Percentiles rank a stretch among this genome's conserved stretches.
These are phyloP conservation scores for Hypsizygus ulmarius DNA, from an alignment of 1,284 basidiomycete genomes.

Conservation along the genomic window DNA sequence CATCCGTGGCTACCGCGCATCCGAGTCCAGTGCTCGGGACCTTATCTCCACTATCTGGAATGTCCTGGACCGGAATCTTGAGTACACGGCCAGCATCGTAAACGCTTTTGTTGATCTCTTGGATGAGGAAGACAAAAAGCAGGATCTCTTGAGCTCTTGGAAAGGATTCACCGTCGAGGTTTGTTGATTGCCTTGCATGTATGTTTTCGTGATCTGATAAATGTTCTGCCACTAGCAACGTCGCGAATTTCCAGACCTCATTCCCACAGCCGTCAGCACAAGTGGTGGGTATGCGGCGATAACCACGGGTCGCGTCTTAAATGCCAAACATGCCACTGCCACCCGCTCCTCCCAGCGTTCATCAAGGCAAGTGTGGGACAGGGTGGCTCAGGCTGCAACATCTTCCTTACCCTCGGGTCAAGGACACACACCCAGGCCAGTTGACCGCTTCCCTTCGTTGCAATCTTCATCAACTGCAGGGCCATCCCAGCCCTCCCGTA, in stretches of 20 bases:
- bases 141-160: conserved; percentile 74
- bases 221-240: conserved; percentile 56
- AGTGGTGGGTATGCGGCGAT: conserved; percentile 68
- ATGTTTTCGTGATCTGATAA: background rate
- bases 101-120: conserved; percentile 78
- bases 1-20: conserved; percentile 74
- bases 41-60: conserved; percentile 87
- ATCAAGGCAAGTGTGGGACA: conserved; percentile 76
- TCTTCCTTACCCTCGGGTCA: conserved; percentile 41
- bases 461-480: conserved; percentile 24
- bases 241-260: conserved; percentile 79
- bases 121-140: conserved; percentile 85
- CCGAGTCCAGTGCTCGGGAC: conserved; percentile 81
- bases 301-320: conserved; percentile 77
- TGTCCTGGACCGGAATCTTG: conserved; percentile 76
- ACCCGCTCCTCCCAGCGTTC: conserved; percentile 55
- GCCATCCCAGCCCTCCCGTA: conserved; percentile 33
- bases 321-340: conserved; percentile 74
- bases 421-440: conserved; percentile 22
- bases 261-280: conserved; percentile 55
- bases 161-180: conserved; percentile 84
- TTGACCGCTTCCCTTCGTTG: conserved; percentile 49
- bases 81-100: conserved; percentile 75
- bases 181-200: conserved; percentile 20
- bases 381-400: conserved; percentile 82